These are phyloP conservation scores for Suhomyces prunicola DNA, from an alignment of 805 yeast genomes.

Conservation along the genomic window DNA sequence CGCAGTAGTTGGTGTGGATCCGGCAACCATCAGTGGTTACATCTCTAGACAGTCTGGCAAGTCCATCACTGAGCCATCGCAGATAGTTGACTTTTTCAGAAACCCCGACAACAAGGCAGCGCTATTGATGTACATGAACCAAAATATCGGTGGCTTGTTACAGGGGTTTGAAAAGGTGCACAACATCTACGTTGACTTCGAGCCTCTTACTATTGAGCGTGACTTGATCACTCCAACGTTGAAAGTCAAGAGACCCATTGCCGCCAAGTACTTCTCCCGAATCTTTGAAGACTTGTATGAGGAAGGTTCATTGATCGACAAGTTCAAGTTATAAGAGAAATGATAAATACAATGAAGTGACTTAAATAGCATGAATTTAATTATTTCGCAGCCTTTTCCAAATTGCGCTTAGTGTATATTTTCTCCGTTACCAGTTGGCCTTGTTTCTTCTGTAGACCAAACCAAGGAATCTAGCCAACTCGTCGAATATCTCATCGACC, in stretches of 20 bases:
- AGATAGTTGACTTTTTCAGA: background rate
- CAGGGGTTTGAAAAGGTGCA: constrained; percentile 24
- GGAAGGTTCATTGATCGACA: constrained; percentile 37
- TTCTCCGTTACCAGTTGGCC: constrained; percentile 46
- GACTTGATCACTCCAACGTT: constrained; percentile 32
- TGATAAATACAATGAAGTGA: background rate
- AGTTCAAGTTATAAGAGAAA: constrained; percentile 6
- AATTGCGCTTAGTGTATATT: constrained; percentile 46
- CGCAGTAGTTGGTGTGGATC: constrained; percentile 24
- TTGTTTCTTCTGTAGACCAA: constrained; percentile 23
- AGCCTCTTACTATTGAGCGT: constrained; percentile 24
- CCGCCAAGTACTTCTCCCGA: constrained; percentile 40
- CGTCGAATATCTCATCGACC: constrained; percentile 53
- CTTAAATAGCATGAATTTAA: background rate
- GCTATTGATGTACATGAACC: constrained; percentile 15
- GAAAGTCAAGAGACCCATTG: constrained; percentile 51
- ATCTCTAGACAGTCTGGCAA: background rate
- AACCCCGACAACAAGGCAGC: constrained; percentile 15
- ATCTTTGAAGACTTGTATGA: constrained; percentile 42
- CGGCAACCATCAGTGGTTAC: constrained; percentile 7
- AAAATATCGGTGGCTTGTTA: constrained; percentile 12
- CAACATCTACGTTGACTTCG: constrained; percentile 23
- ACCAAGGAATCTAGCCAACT: constrained; percentile 69
- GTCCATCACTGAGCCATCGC: background rate
- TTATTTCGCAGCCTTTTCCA: background rate